A percentile compares a stretch with the other conserved stretches of the same genome.
These are phyloP conservation scores for grape (Vitis vinifera) DNA, from an alignment of 164 flowering plant species.

Conservation along the genomic window DNA sequence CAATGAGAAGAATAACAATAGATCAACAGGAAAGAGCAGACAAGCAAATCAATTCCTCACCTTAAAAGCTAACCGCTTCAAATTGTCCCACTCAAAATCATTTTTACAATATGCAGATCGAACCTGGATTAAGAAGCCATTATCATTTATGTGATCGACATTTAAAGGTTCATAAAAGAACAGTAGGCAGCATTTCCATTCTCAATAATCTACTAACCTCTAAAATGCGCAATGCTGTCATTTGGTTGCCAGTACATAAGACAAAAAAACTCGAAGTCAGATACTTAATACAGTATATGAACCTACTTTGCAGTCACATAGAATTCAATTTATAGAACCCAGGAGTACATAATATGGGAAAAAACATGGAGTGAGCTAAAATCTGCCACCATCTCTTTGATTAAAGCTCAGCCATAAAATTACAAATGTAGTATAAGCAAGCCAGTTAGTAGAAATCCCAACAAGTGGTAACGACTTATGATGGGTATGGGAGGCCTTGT, in stretches of 20 bases:
- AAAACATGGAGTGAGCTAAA: too few species aligned
- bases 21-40: background rate
- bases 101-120: constrained; percentile 80
- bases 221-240: constrained; percentile 74
- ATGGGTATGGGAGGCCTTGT: too few species aligned
- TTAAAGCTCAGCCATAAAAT: too few species aligned
- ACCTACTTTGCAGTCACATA: too few species aligned
- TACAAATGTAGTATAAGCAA: too few species aligned
- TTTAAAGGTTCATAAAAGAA: background rate
- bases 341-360: too few species aligned
- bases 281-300: background rate
- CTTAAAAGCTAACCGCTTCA: constrained; percentile 62
- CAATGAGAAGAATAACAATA: background rate
- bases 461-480: too few species aligned
- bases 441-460: too few species aligned
- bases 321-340: too few species aligned
- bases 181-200: background rate
- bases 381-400: too few species aligned
- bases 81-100: constrained; percentile 95
- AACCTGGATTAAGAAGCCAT: constrained; percentile 42
- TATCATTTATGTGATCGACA: background rate
- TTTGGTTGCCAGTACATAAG: background rate
- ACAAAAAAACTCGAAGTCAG: constrained; percentile 2
- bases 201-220: constrained; percentile 53
- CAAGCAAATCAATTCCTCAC: constrained; percentile 23